Conservation (phyloP, 2,329 filamentous ascomycete genomes). For the Monilinia laxa region DNA sequence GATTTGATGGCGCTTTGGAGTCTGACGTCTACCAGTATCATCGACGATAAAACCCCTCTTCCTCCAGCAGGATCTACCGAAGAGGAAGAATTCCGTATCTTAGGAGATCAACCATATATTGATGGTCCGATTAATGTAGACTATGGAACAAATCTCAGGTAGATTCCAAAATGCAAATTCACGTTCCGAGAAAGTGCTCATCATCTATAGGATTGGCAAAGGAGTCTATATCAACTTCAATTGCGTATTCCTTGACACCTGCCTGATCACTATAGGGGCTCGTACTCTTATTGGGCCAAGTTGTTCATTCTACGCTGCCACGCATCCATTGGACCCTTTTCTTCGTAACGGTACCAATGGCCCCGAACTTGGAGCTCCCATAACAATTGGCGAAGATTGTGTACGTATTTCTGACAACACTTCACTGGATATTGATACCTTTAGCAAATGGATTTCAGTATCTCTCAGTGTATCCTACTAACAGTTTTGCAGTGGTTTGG, state of each 20-base stretch:
- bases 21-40: slow-evolving; percentile 42
- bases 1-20: slow-evolving; percentile 5
- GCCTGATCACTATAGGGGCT: slow-evolving; percentile 69
- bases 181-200: slow-evolving; percentile 19
- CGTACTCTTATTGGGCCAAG: slow-evolving; percentile 78
- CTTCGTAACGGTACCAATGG: slow-evolving; percentile 72
- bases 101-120: slow-evolving; percentile 67
- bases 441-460: neutral
- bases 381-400: slow-evolving; percentile 76
- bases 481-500: slow-evolving; percentile 59
- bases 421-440: neutral
- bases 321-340: slow-evolving; percentile 73
- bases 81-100: slow-evolving; percentile 63
- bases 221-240: slow-evolving; percentile 76
- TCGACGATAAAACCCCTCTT: slow-evolving; percentile 60
- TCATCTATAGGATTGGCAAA: slow-evolving; percentile 54
- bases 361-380: slow-evolving; percentile 71
- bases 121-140: slow-evolving; percentile 70
- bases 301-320: slow-evolving; percentile 71
- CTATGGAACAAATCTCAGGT: slow-evolving; percentile 73
- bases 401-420: slow-evolving; percentile 13
- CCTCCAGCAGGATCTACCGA: slow-evolving; percentile 57
- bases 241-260: slow-evolving; percentile 75
- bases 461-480: neutral
- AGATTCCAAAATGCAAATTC: slow-evolving; percentile 27